A percentile compares a stretch with the other conserved stretches of the same genome.
phyloP scores from a whole-genome alignment of 148 eudicot genomes.

The Vaccinium corymbosum region DNA sequence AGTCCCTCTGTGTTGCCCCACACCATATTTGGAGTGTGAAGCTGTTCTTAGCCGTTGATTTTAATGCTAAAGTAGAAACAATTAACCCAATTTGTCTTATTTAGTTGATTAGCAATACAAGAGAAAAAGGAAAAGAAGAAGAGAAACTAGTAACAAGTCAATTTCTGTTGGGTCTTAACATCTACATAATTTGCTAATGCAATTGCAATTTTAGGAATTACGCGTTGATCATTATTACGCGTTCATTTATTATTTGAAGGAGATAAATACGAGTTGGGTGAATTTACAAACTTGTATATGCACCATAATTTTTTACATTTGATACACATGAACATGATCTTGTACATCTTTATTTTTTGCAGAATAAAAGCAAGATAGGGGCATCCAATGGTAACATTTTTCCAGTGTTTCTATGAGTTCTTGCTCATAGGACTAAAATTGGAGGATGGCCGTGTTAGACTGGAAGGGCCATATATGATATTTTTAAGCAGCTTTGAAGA shows the following conservation, averaged over 20 bases:
- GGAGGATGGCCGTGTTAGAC: background rate
- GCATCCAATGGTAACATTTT: background rate
- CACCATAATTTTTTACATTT: too few species aligned
- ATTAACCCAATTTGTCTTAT: background rate
- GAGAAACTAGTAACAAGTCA: too few species aligned
- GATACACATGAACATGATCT: background rate
- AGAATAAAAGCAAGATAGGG: background rate
- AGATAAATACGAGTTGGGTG: background rate
- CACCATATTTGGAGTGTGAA: background rate
- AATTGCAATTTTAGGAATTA: background rate
- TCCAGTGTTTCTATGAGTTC: background rate
- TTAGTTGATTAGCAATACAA: background rate
- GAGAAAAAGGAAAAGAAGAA: too few species aligned
- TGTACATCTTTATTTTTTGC: background rate
- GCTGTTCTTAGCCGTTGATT: background rate
- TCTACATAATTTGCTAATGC: background rate
- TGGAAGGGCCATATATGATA: background rate
- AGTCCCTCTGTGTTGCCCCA: background rate
- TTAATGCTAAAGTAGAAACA: background rate
- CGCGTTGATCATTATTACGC: background rate
- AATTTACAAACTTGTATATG: too few species aligned
- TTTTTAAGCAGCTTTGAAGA: background rate
- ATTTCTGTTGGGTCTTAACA: background rate
- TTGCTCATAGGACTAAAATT: background rate
- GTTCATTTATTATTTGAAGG: background rate